A percentile compares a stretch with the other conserved stretches of the same genome.
These are phyloP conservation scores for Davidsoniella neocaledoniae DNA, from an alignment of 2,329 filamentous ascomycete genomes.

Conservation along the genomic window DNA sequence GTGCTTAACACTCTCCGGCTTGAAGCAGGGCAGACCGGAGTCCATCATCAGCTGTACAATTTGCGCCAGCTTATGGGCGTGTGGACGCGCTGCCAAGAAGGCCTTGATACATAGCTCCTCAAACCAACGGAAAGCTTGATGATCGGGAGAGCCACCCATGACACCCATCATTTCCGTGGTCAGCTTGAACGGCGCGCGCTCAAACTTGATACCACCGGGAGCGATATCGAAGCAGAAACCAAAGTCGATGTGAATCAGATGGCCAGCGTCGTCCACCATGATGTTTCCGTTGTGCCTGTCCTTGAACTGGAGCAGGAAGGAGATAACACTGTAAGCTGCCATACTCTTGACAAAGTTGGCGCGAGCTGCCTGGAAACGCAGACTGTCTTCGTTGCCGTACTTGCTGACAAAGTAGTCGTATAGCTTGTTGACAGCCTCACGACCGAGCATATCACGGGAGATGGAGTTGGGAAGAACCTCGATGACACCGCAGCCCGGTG, in stretches of 20 bases:
- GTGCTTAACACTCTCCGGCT: constrained; percentile 82
- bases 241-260: constrained; percentile 97
- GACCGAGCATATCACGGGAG: constrained; percentile 93
- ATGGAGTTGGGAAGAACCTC: constrained; percentile 96
- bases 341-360: constrained; percentile 98
- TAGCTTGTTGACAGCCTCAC: constrained; percentile 91
- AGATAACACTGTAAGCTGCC: constrained; percentile 96
- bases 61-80: constrained; percentile 76
- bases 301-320: constrained; percentile 95
- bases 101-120: constrained; percentile 93
- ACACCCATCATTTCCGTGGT: constrained; percentile 97
- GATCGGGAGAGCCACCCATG: constrained; percentile 75
- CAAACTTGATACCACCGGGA: constrained; percentile 90
- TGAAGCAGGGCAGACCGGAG: constrained; percentile 91
- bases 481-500: constrained; percentile 92
- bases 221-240: constrained; percentile 99
- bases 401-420: constrained; percentile 98
- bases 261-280: constrained; percentile 94
- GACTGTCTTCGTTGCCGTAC: constrained; percentile 90
- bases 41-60: constrained; percentile 93
- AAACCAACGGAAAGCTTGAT: constrained; percentile 87
- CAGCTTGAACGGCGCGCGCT: constrained; percentile 95
- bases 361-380: constrained; percentile 85
- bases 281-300: constrained; percentile 99
- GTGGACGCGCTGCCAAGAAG: constrained; percentile 73